phyloP scores from a whole-genome alignment of 768 basidiomycete genomes.

The Naganishia vaughanmartiniae region DNA sequence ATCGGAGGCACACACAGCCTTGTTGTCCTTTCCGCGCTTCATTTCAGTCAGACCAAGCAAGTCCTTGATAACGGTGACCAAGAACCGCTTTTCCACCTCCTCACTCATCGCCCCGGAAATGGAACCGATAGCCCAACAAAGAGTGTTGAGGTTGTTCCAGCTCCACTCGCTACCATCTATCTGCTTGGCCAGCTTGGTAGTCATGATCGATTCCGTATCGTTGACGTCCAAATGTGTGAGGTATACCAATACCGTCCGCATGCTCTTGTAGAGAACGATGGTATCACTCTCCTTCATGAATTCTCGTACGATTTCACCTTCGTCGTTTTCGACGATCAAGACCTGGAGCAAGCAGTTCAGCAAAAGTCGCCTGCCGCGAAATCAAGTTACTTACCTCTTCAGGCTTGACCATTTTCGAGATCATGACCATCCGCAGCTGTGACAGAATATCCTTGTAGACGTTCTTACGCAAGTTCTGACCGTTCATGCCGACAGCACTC shows the following conservation, averaged over 20 bases:
- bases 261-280: constrained; percentile 96
- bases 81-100: constrained; percentile 97
- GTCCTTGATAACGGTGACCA: constrained; percentile 98
- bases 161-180: constrained; percentile 97
- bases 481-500: constrained; percentile 44
- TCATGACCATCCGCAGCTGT: constrained; percentile 89
- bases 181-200: constrained; percentile 95
- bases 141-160: constrained; percentile 97
- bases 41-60: constrained; percentile 95
- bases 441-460: constrained; percentile 93
- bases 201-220: constrained; percentile 95
- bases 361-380: not conserved
- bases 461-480: constrained; percentile 73
- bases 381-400: constrained; percentile 68
- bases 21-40: constrained; percentile 99
- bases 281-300: constrained; percentile 98
- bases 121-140: constrained; percentile 99
- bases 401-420: constrained; percentile 98
- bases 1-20: constrained; percentile 76
- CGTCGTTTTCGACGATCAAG: constrained; percentile 96
- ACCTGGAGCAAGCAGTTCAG: constrained; percentile 59
- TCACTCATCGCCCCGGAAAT: constrained; percentile 99
- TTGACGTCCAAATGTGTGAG: constrained; percentile 93
- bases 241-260: constrained; percentile 96
- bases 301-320: constrained; percentile 98